These are phyloP conservation scores for Diaporthe sp. DNA, from an alignment of 2,329 filamentous ascomycete species.

Conservation along the genomic window DNA sequence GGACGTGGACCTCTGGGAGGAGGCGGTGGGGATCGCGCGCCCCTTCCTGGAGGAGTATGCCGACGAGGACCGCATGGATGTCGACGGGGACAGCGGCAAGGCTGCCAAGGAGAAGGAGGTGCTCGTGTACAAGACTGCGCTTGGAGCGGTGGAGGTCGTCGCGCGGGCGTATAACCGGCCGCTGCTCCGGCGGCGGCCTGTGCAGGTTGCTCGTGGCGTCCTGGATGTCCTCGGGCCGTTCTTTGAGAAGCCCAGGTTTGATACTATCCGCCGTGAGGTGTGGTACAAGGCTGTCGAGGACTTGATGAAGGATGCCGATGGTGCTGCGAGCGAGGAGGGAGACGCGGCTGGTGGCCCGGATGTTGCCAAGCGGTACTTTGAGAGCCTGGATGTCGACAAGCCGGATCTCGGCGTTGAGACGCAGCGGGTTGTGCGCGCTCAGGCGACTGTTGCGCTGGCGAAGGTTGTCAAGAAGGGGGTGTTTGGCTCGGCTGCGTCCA, in stretches of 20 bases:
- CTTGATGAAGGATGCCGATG: slow-evolving; percentile 58
- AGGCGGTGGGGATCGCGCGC: slow-evolving; percentile 74
- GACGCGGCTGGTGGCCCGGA: slow-evolving; percentile 42
- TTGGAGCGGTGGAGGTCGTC: slow-evolving; percentile 65
- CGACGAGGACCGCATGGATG: slow-evolving; percentile 77
- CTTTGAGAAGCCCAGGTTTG: slow-evolving; percentile 55
- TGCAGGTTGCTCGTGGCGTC: slow-evolving; percentile 56
- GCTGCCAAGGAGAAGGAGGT: slow-evolving; percentile 50
- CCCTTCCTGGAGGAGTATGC: slow-evolving; percentile 71
- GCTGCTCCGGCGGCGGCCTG: slow-evolving; percentile 54
- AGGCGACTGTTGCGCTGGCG: slow-evolving; percentile 59
- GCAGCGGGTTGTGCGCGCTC: slow-evolving; percentile 63
- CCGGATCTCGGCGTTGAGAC: slow-evolving; percentile 64
- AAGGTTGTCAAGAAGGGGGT: slow-evolving; percentile 58
- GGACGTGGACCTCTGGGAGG: slow-evolving; percentile 78
- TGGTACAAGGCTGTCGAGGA: slow-evolving; percentile 67
- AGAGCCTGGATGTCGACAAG: slow-evolving; percentile 61
- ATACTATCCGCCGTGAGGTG: slow-evolving; percentile 60
- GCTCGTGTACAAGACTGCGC: slow-evolving; percentile 58
- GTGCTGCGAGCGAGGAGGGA: slow-evolving; percentile 32
- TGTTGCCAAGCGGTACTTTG: slow-evolving; percentile 56
- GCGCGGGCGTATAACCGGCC: slow-evolving; percentile 63
- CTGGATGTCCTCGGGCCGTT: slow-evolving; percentile 57
- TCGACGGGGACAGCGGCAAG: slow-evolving; percentile 63
- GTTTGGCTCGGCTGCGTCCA: slow-evolving; percentile 51